Percentiles rank a stretch among this genome's conserved stretches.
These are phyloP conservation scores for Solanum sejunctum DNA, from an alignment of 257 asterid genomes.

Conservation along the genomic window DNA sequence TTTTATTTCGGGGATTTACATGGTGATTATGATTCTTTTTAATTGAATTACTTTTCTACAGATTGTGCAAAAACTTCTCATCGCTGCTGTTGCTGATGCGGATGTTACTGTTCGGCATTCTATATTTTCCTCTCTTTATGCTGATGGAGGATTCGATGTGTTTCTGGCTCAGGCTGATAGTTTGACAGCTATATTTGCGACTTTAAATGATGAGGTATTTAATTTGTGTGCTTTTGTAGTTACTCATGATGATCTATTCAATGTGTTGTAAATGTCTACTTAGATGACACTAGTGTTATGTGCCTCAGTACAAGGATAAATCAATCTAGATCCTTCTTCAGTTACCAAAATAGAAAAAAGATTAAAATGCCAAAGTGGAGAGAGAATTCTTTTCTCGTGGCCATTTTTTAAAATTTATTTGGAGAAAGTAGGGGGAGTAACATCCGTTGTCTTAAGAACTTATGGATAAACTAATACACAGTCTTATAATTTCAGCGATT, in stretches of 20 bases:
- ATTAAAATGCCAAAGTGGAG: neutral
- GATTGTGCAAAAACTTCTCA: conserved; percentile 90
- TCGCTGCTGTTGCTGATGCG: conserved; percentile 93
- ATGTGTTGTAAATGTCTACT: neutral
- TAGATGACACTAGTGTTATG: neutral
- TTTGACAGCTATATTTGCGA: conserved; percentile 92
- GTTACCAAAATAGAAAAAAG: neutral
- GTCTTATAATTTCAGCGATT: neutral
- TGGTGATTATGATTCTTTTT: neutral
- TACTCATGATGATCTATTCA: neutral
- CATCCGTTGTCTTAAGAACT: neutral
- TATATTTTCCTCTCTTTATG: conserved; percentile 69
- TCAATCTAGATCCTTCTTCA: neutral
- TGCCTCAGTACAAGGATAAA: neutral
- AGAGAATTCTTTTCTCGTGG: neutral
- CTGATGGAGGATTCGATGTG: conserved; percentile 76
- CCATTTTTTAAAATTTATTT: neutral
- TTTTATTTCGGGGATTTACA: neutral
- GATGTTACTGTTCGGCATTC: conserved; percentile 87
- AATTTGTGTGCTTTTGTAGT: neutral
- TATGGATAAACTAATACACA: neutral
- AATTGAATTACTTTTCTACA: conserved; percentile 14
- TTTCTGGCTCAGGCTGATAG: conserved; percentile 96
- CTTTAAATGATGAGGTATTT: conserved; percentile 95
- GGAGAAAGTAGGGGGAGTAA: neutral